Percentiles rank a stretch among this genome's conserved stretches.
phyloP scores from a whole-genome alignment of 306 rosid species.

The Echinosophora koreensis region DNA sequence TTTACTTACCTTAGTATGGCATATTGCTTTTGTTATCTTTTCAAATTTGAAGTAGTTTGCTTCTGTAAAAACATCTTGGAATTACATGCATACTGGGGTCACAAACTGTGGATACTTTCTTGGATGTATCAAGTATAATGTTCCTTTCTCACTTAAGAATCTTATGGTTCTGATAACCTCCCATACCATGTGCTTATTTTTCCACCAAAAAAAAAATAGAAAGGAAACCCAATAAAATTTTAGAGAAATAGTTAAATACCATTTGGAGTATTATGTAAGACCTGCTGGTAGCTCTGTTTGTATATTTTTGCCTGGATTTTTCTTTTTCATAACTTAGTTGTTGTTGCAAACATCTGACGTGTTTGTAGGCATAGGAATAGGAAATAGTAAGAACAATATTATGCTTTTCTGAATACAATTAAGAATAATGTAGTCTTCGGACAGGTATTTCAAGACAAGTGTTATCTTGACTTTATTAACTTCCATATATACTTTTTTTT shows the following conservation, averaged over 20 bases:
- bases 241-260: not conserved
- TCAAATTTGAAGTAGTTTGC: slow-evolving; percentile 18
- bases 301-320: not conserved
- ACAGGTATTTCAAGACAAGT: not conserved
- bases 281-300: not conserved
- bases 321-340: not conserved
- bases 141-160: slow-evolving; percentile 18
- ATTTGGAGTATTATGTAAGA: not conserved
- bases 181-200: slow-evolving; percentile 1
- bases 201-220: not conserved
- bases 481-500: not conserved
- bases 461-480: not conserved
- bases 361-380: slow-evolving; percentile 1
- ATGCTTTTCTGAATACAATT: not conserved
- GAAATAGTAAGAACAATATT: slow-evolving; percentile 3
- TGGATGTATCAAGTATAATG: slow-evolving; percentile 8
- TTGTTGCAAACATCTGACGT: not conserved
- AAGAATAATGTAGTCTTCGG: slow-evolving; percentile 7
- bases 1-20: not conserved
- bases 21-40: not conserved
- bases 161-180: slow-evolving; percentile 9
- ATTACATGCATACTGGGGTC: slow-evolving; percentile 12
- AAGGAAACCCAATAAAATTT: not conserved
- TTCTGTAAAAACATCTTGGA: not conserved
- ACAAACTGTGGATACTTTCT: not conserved